Base-by-base conservation (phyloP, 768 basidiomycete genomes). In the Trametes punicea region DNA sequence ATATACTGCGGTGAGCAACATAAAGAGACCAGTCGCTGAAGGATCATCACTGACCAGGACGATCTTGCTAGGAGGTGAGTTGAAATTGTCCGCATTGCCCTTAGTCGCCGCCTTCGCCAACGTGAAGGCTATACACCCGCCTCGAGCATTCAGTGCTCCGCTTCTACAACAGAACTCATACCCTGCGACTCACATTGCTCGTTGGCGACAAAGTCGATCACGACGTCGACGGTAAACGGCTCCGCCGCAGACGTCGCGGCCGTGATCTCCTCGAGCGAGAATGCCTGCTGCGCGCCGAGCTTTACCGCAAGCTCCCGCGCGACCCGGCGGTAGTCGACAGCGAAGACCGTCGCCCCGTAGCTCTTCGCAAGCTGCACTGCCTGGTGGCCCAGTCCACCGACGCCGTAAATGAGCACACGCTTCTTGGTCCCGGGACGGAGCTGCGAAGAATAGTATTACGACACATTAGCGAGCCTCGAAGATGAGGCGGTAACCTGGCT, bases 341-440 rank as follows among this genome's bases (percentile, higher is more conserved):
- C 67, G 47, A 61, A 68, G 2, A 68, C 67, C 40, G 55, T 64
- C 20, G 67, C 67, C 4, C 64, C 67, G 48, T 59, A 62, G 51
- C 61, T 57, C 34, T 62, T 62, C 7, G 62, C 65, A 20, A 64
- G 58, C 46, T 68, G 67, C 34, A 66, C 44, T 0, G 56, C 56
- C 33, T 38, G 42, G 26, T 57, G 56, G 2, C 44, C 56, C 26
- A 57, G 42, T 63, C 56, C 56, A 31, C 56, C 49, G 9, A 57
- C 0, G 68, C 63, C 36, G 46, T 45, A 44, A 20, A 57, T 8
- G 40, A 48, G 49, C n/a, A 51, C 55, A 13, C 49, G 40, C 11
- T 51, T 50, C n/a, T 36, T 16, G 6, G 41, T 55, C 0, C 45
- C 45, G 23, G 53, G 45, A 15, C 34, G 53, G 18, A 55, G 44